These are phyloP conservation scores for Phytophthora nicotianae DNA, from an alignment of 352 stramenopile genomes.

Conservation along the genomic window DNA sequence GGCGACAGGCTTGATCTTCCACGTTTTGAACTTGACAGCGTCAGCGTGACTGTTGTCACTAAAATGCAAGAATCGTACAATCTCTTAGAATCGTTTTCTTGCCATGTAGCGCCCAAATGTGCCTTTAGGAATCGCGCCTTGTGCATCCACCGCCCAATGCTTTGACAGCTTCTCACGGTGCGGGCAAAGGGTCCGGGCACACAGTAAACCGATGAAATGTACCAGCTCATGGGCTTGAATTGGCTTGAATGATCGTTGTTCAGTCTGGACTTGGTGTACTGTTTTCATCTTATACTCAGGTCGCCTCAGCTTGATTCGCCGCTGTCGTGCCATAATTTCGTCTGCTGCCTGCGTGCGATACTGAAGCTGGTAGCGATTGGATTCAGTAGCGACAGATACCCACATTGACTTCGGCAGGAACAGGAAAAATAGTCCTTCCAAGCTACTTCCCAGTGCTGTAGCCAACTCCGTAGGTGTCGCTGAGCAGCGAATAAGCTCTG, in stretches of 20 bases:
- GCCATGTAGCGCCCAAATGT: too few species aligned
- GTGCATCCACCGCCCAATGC: slow-evolving; percentile 3
- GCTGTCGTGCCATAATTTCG: too few species aligned
- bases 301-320: background rate
- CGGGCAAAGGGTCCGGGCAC: slow-evolving; percentile 4
- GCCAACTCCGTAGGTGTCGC: slow-evolving; percentile 5
- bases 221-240: slow-evolving; percentile 10
- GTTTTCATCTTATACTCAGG: slow-evolving; percentile 13
- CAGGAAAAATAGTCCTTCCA: slow-evolving; percentile 11
- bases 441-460: background rate
- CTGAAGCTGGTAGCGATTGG: too few species aligned
- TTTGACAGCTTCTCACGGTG: slow-evolving; percentile 2
- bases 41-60: too few species aligned
- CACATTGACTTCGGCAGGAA: slow-evolving; percentile 15
- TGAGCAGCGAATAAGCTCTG: background rate
- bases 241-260: too few species aligned
- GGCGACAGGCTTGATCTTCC: too few species aligned
- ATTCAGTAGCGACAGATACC: background rate
- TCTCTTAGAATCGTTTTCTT: too few species aligned
- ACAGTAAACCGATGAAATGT: background rate
- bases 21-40: too few species aligned
- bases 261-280: slow-evolving; percentile 1
- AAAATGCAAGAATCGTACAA: too few species aligned
- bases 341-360: too few species aligned
- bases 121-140: slow-evolving; percentile 9